Evolutionary conservation across 805 yeast genomes (phyloP), one percentile per base, ranked within the genome.

Genomic region (Candida pseudofarinosa): DNA sequence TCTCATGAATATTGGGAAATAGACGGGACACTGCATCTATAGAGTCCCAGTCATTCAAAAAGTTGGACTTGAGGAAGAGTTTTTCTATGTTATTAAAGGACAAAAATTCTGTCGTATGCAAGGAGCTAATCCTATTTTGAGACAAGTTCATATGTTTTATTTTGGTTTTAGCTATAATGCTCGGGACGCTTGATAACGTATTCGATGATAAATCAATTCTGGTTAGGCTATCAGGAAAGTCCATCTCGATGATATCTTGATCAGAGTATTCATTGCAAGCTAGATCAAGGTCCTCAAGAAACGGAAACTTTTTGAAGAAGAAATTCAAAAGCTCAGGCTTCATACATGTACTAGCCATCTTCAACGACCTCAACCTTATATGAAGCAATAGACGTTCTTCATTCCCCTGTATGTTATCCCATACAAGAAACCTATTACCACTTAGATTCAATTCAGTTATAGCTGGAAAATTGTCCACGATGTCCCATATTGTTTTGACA

Each of bases 41-140:
- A 17, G 60, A 70, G 0, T 46, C 35, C 83, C 86, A 84, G 0
- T 53, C 31, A 0, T 46, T 19, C 1, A 87, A 65, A 0, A 48
- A 31, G 52, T 85, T 85, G 44, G 67, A 47, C 13, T 85, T 60
- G 6, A 87, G 38, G 53, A 85, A 83, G 1, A 87, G 37, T 3
- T 26, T 23, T 13, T 42, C 30, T 3, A 45, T n/a, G 3, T 16
- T 8, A 19, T 35, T 8, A 13, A n/a, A 34, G 6, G 23, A 14
- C 19, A 23, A 16, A 10, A 31, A 36, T 12, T 37, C 19, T 5
- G 41, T 23, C 17, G 34, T 13, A 32, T 32, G 34, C 6, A 51
- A 33, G 19, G n/a, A 39, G 1, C 50, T 12, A 13, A 76, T 59
- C 4, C 36, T 4, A 48, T 77, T 75, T 46, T 64, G 50, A 0